These are phyloP conservation scores for Babesia divergens DNA, from an alignment of 169 alveolate species.

Conservation along the genomic window DNA sequence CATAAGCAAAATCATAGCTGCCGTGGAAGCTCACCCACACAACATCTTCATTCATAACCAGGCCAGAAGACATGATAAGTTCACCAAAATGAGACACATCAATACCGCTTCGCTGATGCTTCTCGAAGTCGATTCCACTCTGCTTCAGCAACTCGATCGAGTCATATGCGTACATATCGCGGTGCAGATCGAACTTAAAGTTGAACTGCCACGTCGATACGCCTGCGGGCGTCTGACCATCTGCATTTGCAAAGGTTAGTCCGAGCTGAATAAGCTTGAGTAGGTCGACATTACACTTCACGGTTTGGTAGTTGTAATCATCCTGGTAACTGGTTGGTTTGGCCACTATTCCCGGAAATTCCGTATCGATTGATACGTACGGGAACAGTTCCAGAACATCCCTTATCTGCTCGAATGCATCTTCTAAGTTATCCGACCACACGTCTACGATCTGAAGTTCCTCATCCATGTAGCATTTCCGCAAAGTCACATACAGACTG, in stretches of 20 bases:
- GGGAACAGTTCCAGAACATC: slow-evolving; percentile 88
- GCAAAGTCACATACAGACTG: slow-evolving; percentile 12
- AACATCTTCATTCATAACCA: slow-evolving; percentile 94
- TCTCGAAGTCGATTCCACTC: slow-evolving; percentile 95
- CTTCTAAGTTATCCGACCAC: slow-evolving; percentile 85
- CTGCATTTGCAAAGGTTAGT: slow-evolving; percentile 90
- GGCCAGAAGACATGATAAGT: slow-evolving; percentile 90
- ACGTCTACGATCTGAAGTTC: slow-evolving; percentile 81
- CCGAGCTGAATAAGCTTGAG: slow-evolving; percentile 95
- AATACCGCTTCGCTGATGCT: slow-evolving; percentile 89
- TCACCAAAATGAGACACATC: slow-evolving; percentile 93
- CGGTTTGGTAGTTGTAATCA: slow-evolving; percentile 93
- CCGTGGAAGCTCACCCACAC: slow-evolving; percentile 98
- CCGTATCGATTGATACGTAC: slow-evolving; percentile 89
- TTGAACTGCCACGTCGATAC: slow-evolving; percentile 96
- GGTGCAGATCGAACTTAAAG: slow-evolving; percentile 89
- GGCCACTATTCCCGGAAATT: slow-evolving; percentile 91
- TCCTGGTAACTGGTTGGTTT: slow-evolving; percentile 85
- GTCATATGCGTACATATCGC: slow-evolving; percentile 89
- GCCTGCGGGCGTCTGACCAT: slow-evolving; percentile 87
- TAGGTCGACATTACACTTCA: slow-evolving; percentile 92
- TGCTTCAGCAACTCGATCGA: slow-evolving; percentile 89
- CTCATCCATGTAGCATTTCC: slow-evolving; percentile 75
- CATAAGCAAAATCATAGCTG: slow-evolving; percentile 95
- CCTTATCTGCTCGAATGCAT: slow-evolving; percentile 85